These are phyloP conservation scores for Termitomyces sp. DNA, from an alignment of 768 basidiomycete species.

Conservation along the genomic window DNA sequence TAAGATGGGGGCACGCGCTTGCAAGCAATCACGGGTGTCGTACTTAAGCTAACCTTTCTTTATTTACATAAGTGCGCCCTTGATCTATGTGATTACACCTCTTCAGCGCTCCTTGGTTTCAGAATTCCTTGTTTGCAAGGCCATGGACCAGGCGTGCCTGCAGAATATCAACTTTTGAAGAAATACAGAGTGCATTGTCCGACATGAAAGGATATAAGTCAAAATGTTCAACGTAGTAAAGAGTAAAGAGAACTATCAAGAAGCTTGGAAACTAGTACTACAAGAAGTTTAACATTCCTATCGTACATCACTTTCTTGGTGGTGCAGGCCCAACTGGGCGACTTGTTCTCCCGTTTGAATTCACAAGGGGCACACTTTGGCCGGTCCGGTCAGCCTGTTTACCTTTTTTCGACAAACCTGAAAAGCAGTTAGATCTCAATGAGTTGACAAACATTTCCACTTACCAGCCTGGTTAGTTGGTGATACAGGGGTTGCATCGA, in stretches of 20 bases:
- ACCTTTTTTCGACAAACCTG: constrained; percentile 4
- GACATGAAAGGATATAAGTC: neutral
- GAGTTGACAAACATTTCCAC: neutral
- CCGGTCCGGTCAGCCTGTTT: neutral
- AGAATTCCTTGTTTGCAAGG: neutral
- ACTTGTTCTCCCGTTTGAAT: constrained; percentile 12
- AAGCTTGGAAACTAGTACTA: neutral
- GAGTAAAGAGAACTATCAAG: neutral
- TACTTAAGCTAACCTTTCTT: neutral
- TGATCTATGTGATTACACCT: neutral
- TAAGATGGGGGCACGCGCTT: neutral
- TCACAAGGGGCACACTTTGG: neutral
- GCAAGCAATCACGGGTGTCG: neutral
- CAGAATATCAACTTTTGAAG: neutral
- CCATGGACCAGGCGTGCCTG: neutral
- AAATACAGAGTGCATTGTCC: neutral
- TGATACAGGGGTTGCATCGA: neutral
- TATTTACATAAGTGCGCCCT: neutral
- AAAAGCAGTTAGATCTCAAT: neutral
- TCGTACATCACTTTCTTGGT: neutral
- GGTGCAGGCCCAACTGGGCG: constrained; percentile 9
- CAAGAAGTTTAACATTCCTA: neutral
- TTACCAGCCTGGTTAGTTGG: constrained; percentile 5
- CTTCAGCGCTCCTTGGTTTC: neutral
- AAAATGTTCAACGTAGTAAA: neutral